Percentiles rank a stretch among this genome's conserved stretches.
phyloP scores from a whole-genome alignment of 164 flowering plant genomes.

The Platanus orientalis region DNA sequence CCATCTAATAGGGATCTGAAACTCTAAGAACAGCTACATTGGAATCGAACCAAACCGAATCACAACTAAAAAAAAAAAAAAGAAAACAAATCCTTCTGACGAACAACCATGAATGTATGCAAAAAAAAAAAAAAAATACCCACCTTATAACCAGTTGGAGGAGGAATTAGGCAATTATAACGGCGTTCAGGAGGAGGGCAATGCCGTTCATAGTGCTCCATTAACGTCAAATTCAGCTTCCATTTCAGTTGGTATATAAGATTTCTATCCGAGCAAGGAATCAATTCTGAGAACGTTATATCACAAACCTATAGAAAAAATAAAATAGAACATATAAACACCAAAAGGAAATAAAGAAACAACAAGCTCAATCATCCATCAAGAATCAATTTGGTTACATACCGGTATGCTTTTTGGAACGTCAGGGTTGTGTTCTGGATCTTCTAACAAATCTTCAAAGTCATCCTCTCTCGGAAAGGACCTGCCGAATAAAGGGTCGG shows the following conservation, averaged over 20 bases:
- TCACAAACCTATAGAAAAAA: conserved; percentile 56
- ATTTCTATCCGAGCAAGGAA: conserved; percentile 82
- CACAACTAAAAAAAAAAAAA: too few species aligned
- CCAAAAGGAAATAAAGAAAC: not conserved
- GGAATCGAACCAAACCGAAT: conserved; percentile 19
- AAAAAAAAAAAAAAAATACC: conserved; percentile 12
- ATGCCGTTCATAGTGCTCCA: conserved; percentile 95
- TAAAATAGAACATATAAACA: not conserved
- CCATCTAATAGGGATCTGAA: conserved; percentile 77
- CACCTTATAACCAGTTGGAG: conserved; percentile 85
- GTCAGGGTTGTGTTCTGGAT: too few species aligned
- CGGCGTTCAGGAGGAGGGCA: conserved; percentile 74
- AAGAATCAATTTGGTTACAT: too few species aligned
- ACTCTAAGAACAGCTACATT: conserved; percentile 26
- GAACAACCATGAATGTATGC: not conserved
- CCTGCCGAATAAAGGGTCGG: conserved; percentile 36
- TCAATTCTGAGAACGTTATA: conserved; percentile 59
- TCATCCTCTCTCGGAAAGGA: conserved; percentile 14
- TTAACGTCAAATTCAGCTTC: conserved; percentile 64
- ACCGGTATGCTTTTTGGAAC: conserved; percentile 60
- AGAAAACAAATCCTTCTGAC: too few species aligned
- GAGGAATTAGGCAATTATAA: conserved; percentile 81
- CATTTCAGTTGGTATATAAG: conserved; percentile 57
- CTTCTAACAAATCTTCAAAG: conserved; percentile 32
- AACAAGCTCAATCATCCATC: not conserved